phyloP scores from a whole-genome alignment of 495 filamentous ascomycete species.

The Neurospora africana region DNA sequence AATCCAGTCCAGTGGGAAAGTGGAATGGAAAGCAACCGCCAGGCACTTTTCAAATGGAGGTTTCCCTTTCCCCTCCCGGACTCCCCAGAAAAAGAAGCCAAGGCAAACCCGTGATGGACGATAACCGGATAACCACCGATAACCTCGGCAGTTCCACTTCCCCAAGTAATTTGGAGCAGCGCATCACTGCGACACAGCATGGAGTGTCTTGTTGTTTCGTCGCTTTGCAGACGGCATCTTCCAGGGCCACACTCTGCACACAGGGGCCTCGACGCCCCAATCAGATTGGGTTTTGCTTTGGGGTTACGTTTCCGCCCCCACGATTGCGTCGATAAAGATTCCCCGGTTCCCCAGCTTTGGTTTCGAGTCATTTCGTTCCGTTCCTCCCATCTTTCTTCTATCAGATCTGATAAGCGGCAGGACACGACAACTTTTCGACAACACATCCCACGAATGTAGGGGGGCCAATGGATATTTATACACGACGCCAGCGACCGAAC shows the following conservation, averaged over 20 bases:
- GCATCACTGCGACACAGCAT: neutral
- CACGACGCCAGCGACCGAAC: neutral
- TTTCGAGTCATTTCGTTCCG: neutral
- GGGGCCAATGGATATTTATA: neutral
- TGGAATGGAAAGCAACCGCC: neutral
- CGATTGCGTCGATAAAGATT: neutral
- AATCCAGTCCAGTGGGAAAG: neutral
- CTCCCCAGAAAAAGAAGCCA: neutral
- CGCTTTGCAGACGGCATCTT: neutral
- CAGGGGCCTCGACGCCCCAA: neutral
- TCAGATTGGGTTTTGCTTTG: neutral
- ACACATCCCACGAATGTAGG: neutral
- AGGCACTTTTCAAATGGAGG: neutral
- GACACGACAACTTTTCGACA: neutral
- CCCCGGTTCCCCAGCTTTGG: neutral
- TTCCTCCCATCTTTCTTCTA: neutral
- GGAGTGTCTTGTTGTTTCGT: neutral
- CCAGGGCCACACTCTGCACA: neutral
- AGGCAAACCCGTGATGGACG: slow-evolving; percentile 2
- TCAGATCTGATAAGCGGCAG: neutral
- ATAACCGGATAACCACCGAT: slow-evolving; percentile 8
- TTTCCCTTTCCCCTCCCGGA: neutral
- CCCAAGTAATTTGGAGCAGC: neutral
- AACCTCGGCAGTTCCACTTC: slow-evolving; percentile 9
- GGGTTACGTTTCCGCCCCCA: neutral